Percentiles rank a stretch among this genome's conserved stretches.
Evolutionary conservation across 2,329 filamentous ascomycete genomes (phyloP).

Genomic region (Shiraia sp.): DNA sequence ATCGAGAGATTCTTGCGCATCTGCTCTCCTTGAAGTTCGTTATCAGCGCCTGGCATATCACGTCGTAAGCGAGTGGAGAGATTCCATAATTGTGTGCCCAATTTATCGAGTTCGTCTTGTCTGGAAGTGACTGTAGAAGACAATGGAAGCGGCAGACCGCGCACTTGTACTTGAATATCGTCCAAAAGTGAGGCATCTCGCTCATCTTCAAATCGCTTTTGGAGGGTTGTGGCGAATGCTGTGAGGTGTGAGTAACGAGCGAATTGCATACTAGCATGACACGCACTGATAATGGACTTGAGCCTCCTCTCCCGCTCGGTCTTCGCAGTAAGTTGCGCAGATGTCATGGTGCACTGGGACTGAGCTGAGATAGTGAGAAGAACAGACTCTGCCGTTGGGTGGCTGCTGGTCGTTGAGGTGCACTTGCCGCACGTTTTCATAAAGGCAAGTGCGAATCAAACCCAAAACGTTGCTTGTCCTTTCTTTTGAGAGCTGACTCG

Average conservation of each 20-base stretch:
- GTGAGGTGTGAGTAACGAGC: slow-evolving; percentile 11
- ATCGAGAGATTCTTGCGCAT: slow-evolving; percentile 22
- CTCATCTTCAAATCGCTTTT: slow-evolving; percentile 22
- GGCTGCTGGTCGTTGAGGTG: too few species aligned
- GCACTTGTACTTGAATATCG: slow-evolving; percentile 49
- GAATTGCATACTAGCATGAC: not conserved
- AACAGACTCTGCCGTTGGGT: too few species aligned
- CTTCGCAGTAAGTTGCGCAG: slow-evolving; percentile 20
- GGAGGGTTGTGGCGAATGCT: slow-evolving; percentile 41
- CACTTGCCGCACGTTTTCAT: too few species aligned
- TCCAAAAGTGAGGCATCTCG: slow-evolving; percentile 27
- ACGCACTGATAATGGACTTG: slow-evolving; percentile 35
- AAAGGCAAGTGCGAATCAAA: too few species aligned
- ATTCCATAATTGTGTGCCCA: slow-evolving; percentile 69
- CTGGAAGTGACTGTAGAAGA: slow-evolving; percentile 35
- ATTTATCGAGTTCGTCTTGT: slow-evolving; percentile 57
- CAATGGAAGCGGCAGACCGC: slow-evolving; percentile 39
- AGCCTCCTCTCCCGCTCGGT: slow-evolving; percentile 44
- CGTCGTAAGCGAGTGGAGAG: slow-evolving; percentile 58
- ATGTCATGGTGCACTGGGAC: slow-evolving; percentile 25
- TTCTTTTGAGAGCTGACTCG: too few species aligned
- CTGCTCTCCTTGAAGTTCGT: slow-evolving; percentile 39
- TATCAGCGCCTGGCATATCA: slow-evolving; percentile 9
- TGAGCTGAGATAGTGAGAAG: not conserved
- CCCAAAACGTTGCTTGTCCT: too few species aligned